Conservation (phyloP, 1,139 yeast genomes). For the Tardiomyces digboiensis region DNA sequence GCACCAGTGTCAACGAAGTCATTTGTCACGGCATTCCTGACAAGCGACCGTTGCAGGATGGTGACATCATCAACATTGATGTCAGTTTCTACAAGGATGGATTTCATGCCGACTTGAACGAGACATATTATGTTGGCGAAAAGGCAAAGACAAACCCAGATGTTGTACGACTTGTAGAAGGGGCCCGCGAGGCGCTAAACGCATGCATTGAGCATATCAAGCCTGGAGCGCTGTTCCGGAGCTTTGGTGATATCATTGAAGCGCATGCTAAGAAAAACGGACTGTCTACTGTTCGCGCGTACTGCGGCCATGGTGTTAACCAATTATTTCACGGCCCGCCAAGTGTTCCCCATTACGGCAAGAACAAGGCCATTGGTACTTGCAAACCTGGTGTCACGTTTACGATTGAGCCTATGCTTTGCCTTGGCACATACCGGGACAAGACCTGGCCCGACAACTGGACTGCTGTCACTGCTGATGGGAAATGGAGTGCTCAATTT, state of each 20-base stretch:
- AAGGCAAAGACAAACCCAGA: conserved; percentile 70
- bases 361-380: conserved; percentile 87
- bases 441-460: conserved; percentile 96
- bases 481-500: conserved; percentile 85
- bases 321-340: conserved; percentile 88
- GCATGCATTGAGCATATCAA: conserved; percentile 75
- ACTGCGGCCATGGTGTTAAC: conserved; percentile 94
- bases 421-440: conserved; percentile 78
- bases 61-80: conserved; percentile 91
- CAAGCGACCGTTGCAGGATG: conserved; percentile 73
- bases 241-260: conserved; percentile 83
- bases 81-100: conserved; percentile 82
- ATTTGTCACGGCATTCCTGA: conserved; percentile 99
- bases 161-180: conserved; percentile 80
- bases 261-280: conserved; percentile 71
- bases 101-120: conserved; percentile 90
- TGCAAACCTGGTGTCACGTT: conserved; percentile 96
- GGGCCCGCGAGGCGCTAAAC: conserved; percentile 85
- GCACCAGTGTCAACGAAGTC: conserved; percentile 91
- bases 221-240: conserved; percentile 88
- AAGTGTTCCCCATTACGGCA: conserved; percentile 85
- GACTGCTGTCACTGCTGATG: conserved; percentile 91
- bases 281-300: conserved; percentile 83
- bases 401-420: conserved; percentile 98
- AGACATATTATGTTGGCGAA: conserved; percentile 95